Evolutionary conservation across 208 protist genomes (phyloP), one percentile per base, ranked within the genome.

Genomic region (Acanthamoeba sp.): DNA sequence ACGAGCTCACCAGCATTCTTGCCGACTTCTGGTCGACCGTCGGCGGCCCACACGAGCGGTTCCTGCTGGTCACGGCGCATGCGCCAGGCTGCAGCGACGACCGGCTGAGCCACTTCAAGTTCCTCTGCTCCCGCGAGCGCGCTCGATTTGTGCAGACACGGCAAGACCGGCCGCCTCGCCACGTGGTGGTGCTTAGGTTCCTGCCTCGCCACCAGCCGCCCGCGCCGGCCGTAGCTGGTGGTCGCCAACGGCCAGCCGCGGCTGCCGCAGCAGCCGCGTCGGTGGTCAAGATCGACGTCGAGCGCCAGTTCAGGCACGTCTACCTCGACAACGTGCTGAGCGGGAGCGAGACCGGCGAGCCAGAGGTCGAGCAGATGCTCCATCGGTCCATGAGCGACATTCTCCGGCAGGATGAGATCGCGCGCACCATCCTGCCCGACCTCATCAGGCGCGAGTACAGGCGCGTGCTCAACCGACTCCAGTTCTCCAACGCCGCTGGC

Each of bases 101-200:
- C 22, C 82, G 82, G 27, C n/a, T 90, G 29, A 57, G 82, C 45
- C 82, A 90, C 82, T 90, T 90, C 82, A 90, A 90, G 82, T 90
- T 90, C 55, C 82, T 90, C 24, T 57, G 45, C 38, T 90, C 82
- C 9, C n/a, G 82, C 29, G 82, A 52, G 45, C 82, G 82, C 16
- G 82, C 82, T 24, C 45, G 32, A 4, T 90, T 90, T 14, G 24
- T 62, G 50, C 24, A 38, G n/a, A 2, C 27, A 12, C 40, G 62
- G 80, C 50, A 62, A n/a, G 50, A 29, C 24, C 27, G 45, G 10
- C 18, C 22, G n/a, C 80, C 80, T 34, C 27, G 50, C 1, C 48
- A 52, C 16, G 40, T 62, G 80, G 32, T 52, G 6, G 45, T 88
- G 27, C 80, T 64, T 6, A 22, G 80, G 1, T 64, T 88, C 80